Evolutionary conservation across 2,329 filamentous ascomycete genomes (phyloP).

Genomic region (Fusarium sp.): DNA sequence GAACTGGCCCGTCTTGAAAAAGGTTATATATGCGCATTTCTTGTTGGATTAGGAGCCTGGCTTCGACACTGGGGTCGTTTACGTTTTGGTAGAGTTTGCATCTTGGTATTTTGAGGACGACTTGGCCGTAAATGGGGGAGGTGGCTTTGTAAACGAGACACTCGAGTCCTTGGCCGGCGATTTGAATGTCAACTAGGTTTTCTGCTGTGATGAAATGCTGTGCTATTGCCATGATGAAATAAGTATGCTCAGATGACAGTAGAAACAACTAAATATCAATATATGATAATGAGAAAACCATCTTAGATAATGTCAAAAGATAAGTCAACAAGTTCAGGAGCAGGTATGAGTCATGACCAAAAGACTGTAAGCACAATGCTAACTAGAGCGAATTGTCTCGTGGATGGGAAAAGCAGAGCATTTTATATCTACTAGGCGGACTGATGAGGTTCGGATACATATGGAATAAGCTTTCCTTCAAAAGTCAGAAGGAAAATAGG

Average conservation of each 20-base stretch:
- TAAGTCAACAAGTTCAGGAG: not conserved
- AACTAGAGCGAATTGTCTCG: too few relatives aligned
- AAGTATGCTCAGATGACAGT: not conserved
- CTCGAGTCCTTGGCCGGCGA: slow-evolving; percentile 16
- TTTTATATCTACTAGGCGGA: too few relatives aligned
- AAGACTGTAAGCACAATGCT: too few relatives aligned
- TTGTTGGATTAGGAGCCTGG: slow-evolving; percentile 3
- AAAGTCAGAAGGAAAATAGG: too few relatives aligned
- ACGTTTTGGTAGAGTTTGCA: slow-evolving; percentile 18
- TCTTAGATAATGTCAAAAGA: not conserved
- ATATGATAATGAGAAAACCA: too few relatives aligned
- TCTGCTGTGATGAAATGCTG: slow-evolving; percentile 3
- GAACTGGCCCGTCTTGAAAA: not conserved
- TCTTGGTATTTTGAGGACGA: slow-evolving; percentile 16
- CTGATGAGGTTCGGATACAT: too few relatives aligned
- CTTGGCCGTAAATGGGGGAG: not conserved
- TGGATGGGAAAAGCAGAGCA: too few relatives aligned
- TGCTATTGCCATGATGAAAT: slow-evolving; percentile 1
- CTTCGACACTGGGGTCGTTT: not conserved
- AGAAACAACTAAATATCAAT: not conserved
- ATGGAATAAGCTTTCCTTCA: too few relatives aligned
- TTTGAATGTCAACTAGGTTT: not conserved
- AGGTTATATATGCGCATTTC: slow-evolving; percentile 15
- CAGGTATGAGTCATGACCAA: too few relatives aligned
- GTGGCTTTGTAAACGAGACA: slow-evolving; percentile 20